Conservation (phyloP, 495 filamentous ascomycete species). For the Lichenothelia convexa region DNA sequence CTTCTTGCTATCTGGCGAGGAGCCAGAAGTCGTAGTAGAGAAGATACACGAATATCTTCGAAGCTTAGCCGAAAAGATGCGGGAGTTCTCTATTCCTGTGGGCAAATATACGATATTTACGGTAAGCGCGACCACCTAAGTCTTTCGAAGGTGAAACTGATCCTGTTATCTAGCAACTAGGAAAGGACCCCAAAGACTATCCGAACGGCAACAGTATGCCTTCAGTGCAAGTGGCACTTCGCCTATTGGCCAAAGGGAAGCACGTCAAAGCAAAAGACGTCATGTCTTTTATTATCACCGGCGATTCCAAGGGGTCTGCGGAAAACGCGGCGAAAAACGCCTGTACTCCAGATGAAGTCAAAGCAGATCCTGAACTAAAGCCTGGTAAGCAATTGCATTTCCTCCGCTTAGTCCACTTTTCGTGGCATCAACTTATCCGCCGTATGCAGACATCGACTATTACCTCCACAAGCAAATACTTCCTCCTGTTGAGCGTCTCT, state of each 20-base stretch:
- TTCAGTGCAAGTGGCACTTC: slow-evolving; percentile 87
- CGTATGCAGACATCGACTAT: slow-evolving; percentile 62
- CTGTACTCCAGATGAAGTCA: slow-evolving; percentile 68
- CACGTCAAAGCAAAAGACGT: slow-evolving; percentile 81
- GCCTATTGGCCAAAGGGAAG: slow-evolving; percentile 74
- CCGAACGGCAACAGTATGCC: slow-evolving; percentile 88
- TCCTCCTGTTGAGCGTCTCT: slow-evolving; percentile 93
- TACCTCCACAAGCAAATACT: slow-evolving; percentile 98
- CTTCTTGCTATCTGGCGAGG: slow-evolving; percentile 84
- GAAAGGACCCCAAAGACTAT: slow-evolving; percentile 83
- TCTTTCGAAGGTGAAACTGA: no score
- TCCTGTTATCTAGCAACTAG: no score
- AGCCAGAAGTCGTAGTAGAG: slow-evolving; percentile 70
- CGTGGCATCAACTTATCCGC: background rate
- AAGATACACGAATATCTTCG: slow-evolving; percentile 86
- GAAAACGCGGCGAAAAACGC: slow-evolving; percentile 72
- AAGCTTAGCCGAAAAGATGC: slow-evolving; percentile 66
- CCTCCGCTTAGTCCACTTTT: background rate
- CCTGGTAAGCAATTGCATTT: slow-evolving; percentile 22
- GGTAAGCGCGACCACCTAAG: no score
- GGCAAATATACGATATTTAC: slow-evolving; percentile 94
- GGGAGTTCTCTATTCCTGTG: slow-evolving; percentile 47
- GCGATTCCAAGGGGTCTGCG: slow-evolving; percentile 49
- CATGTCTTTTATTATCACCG: slow-evolving; percentile 86
- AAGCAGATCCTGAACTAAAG: slow-evolving; percentile 50